Evolutionary conservation across 257 asterid genomes (phyloP).

Genomic region (Solanum habrochaites): DNA sequence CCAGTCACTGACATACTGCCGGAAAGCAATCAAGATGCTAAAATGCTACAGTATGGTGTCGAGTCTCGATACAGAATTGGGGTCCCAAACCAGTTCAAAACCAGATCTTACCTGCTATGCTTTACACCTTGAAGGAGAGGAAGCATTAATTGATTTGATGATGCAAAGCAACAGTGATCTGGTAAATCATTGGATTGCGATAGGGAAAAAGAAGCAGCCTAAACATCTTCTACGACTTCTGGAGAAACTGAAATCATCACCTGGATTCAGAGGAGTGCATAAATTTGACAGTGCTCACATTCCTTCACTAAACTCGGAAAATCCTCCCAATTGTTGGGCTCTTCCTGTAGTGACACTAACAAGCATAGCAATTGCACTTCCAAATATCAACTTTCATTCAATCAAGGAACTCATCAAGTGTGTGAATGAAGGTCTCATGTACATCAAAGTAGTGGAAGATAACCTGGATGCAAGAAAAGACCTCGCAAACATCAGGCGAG

Average conservation of each 20-base stretch:
- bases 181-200: slow-evolving; percentile 39
- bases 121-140: slow-evolving; percentile 75
- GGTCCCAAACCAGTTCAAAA: slow-evolving; percentile 10
- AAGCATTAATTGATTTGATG: slow-evolving; percentile 49
- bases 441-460: slow-evolving; percentile 36
- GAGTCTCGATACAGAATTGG: slow-evolving; percentile 18
- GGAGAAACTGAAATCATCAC: slow-evolving; percentile 26
- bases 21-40: slow-evolving; percentile 16
- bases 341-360: slow-evolving; percentile 76
- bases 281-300: slow-evolving; percentile 42
- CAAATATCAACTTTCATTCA: slow-evolving; percentile 7
- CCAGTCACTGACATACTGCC: slow-evolving; percentile 16
- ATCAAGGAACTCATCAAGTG: slow-evolving; percentile 30
- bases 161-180: slow-evolving; percentile 37
- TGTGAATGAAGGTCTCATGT: slow-evolving; percentile 45
- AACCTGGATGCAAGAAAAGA: slow-evolving; percentile 25
- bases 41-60: slow-evolving; percentile 3
- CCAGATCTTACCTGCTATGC: slow-evolving; percentile 46
- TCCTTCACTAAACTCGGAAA: slow-evolving; percentile 39
- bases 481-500: slow-evolving; percentile 35
- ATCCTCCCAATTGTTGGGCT: slow-evolving; percentile 81
- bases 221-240: slow-evolving; percentile 30
- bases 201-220: slow-evolving; percentile 58
- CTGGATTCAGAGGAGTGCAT: slow-evolving; percentile 45
- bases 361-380: slow-evolving; percentile 63